Evolutionary conservation across 176 grass and related monocot genomes (phyloP), one percentile per base, ranked within the genome.

Genomic region (Juncus inflexus): DNA sequence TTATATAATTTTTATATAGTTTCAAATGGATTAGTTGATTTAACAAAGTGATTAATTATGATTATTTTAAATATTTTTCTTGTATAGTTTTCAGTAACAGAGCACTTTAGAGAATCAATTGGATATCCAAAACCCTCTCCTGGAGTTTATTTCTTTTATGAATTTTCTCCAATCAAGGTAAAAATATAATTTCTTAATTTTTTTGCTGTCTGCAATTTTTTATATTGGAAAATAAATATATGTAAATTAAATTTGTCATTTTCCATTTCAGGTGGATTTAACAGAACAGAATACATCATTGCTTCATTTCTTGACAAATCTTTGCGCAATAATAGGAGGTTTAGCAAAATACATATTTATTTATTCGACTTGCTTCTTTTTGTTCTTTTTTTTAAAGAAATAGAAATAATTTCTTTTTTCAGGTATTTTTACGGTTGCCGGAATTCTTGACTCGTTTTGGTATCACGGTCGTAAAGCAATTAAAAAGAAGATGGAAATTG

Each of bases 161-260:
- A 99, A 67, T 90, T 99, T 81, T 99, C 94, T 55, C 94, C 94
- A 28, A 99, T 99, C 61, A 86, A 99, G 94, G 92, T 97, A 28
- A 4, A 49, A 72, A 37, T 86, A 7, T 14, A 37, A 0, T 54
- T 65, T 55, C 3, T 63, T 42, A 7, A 52, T 67, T 36, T 16
- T 16, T 15, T 52, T 38, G 15, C 4, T 67, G 45, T 52, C 52
- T 4, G 45, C 47, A 9, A 9, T 50, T 52, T 37, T 37, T 52
- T 11, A 67, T 36, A 67, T 51, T 8, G 12, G 4, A 63, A 35
- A 15, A 50, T 52, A 6, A 51, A 67, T 37, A 0, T 7, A 68
- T 50, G 13, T 54, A 52, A 9, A 9, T 51, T 8, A 62, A n/a
- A 6, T 8, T 15, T 64, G 50, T 64, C 12, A 63, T 40, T 56